Conservation (phyloP, 495 filamentous ascomycete genomes). For the Saxispiralis lemnorum region DNA sequence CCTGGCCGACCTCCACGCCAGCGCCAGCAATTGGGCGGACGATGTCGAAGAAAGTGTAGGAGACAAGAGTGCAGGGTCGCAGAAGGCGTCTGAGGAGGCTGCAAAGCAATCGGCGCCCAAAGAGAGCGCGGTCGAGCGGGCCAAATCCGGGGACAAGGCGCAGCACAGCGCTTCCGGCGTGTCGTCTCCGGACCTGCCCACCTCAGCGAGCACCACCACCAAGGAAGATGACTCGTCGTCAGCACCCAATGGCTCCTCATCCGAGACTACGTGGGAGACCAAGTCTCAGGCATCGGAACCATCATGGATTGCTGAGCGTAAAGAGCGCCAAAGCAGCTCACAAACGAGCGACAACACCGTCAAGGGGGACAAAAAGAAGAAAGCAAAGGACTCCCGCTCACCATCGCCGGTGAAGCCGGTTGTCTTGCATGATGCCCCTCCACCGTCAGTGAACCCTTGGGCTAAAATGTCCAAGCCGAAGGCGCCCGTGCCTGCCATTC, state of each 20-base stretch:
- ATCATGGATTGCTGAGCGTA: conserved; percentile 15
- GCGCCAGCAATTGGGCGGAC: conserved; percentile 22
- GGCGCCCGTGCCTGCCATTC: conserved; percentile 14
- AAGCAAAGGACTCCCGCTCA: conserved; percentile 21
- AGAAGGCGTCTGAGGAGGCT: neutral
- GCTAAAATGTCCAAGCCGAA: conserved; percentile 53
- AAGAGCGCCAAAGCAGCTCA: conserved; percentile 8
- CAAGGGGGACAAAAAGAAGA: conserved; percentile 26
- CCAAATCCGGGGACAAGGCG: conserved; percentile 10
- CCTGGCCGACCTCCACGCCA: conserved; percentile 7
- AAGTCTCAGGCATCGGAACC: conserved; percentile 40
- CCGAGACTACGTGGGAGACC: conserved; percentile 49
- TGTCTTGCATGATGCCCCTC: conserved; percentile 53
- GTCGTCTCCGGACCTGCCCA: conserved; percentile 51
- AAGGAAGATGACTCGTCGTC: conserved; percentile 58
- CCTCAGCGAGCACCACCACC: conserved; percentile 43
- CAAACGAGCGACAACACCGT: conserved; percentile 16
- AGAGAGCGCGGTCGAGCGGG: conserved; percentile 13
- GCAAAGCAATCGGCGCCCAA: conserved; percentile 16
- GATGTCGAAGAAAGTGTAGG: conserved; percentile 17
- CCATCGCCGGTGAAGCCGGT: conserved; percentile 13
- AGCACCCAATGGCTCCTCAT: conserved; percentile 40
- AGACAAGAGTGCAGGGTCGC: conserved; percentile 2
- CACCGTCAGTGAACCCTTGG: conserved; percentile 77
- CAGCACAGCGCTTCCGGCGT: conserved; percentile 30